phyloP scores from a whole-genome alignment of 345 rosid genomes.

The Hypericum perforatum region DNA sequence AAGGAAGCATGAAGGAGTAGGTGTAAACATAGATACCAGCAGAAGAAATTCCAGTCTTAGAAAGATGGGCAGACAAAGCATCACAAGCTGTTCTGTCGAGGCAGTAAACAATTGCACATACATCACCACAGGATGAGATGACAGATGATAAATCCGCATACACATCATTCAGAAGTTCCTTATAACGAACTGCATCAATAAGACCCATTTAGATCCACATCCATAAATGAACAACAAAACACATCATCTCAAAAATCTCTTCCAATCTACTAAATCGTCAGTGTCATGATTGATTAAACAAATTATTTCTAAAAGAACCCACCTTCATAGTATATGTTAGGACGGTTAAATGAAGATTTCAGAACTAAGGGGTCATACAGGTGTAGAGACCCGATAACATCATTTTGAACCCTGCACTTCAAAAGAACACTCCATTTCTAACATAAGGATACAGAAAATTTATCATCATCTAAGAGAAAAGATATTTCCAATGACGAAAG shows the following conservation, averaged over 20 bases:
- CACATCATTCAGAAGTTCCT: constrained; percentile 69
- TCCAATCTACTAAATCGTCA: background rate
- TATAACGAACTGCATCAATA: constrained; percentile 82
- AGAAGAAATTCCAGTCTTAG: constrained; percentile 63
- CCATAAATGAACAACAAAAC: background rate
- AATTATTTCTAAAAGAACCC: constrained; percentile 10
- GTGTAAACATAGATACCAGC: constrained; percentile 44
- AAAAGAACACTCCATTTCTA: constrained; percentile 7
- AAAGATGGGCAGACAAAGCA: constrained; percentile 65
- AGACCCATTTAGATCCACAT: constrained; percentile 27
- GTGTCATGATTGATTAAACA: background rate
- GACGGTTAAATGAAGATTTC: constrained; percentile 88
- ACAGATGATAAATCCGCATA: constrained; percentile 60
- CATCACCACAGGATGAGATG: constrained; percentile 56
- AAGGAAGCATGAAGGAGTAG: constrained; percentile 2
- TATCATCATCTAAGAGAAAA: background rate
- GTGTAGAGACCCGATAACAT: constrained; percentile 69
- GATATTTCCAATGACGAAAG: background rate
- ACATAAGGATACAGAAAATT: no score
- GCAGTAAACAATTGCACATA: constrained; percentile 88
- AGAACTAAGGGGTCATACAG: constrained; percentile 73
- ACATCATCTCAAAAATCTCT: background rate
- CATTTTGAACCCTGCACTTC: constrained; percentile 74
- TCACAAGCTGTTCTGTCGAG: constrained; percentile 93
- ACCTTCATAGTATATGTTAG: constrained; percentile 93